Percentiles rank a stretch among this genome's conserved stretches.
phyloP scores from a whole-genome alignment of 2,329 filamentous ascomycete genomes.

The Aspergillus ochraceus region DNA sequence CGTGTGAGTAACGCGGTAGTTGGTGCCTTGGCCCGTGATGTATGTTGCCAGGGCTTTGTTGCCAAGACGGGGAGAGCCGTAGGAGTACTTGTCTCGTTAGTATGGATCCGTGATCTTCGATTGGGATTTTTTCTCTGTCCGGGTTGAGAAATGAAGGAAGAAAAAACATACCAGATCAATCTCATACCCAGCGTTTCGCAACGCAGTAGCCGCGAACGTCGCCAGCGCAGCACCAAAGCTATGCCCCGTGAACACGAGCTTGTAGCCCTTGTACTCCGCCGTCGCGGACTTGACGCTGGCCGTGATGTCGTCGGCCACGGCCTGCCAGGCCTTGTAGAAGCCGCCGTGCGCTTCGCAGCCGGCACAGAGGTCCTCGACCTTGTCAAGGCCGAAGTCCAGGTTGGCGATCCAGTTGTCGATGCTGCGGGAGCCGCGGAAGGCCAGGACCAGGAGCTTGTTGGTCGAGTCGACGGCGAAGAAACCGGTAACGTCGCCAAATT shows the following conservation, averaged over 20 bases:
- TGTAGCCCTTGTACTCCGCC: conserved; percentile 39
- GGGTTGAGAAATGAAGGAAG: not conserved
- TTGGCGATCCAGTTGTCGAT: conserved; percentile 36
- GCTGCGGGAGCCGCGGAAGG: conserved; percentile 37
- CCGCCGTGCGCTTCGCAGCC: conserved; percentile 47
- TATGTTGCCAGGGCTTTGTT: conserved; percentile 39
- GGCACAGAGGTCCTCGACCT: conserved; percentile 42
- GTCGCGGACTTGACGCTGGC: conserved; percentile 34
- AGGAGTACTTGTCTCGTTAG: conserved; percentile 36
- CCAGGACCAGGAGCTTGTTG: conserved; percentile 38
- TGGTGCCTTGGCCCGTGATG: conserved; percentile 36
- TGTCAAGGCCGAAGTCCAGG: conserved; percentile 25
- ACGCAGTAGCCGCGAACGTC: conserved; percentile 45
- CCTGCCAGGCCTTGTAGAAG: conserved; percentile 50
- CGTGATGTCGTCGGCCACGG: conserved; percentile 38
- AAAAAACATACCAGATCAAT: conserved; percentile 43
- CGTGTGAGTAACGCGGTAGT: conserved; percentile 41
- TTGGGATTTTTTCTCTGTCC: no score
- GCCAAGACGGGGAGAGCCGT: conserved; percentile 45
- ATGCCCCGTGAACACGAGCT: conserved; percentile 51
- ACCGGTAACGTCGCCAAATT: conserved; percentile 46
- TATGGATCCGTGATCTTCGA: no score
- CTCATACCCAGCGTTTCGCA: conserved; percentile 43
- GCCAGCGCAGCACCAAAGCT: conserved; percentile 55
- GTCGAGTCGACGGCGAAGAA: conserved; percentile 50